Base-by-base conservation (phyloP, 2,329 filamentous ascomycete species). In the Hypoxylon sp. region DNA sequence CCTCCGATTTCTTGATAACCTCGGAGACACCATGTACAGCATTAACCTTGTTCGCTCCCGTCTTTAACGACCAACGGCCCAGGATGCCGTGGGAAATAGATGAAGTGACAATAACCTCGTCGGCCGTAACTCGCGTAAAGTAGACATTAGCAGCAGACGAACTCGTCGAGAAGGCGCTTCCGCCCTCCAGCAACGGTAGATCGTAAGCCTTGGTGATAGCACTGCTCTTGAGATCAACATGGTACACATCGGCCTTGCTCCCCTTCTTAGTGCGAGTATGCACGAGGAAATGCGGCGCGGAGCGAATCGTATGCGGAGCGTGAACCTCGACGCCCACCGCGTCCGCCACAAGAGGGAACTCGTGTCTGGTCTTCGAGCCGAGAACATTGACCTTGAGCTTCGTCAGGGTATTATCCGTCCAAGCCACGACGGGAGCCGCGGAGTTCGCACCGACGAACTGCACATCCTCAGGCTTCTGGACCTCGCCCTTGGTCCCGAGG, bases 241-340 rank as follows among this genome's bases (percentile, higher is more conserved):
- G 93, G 76, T 91, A 98, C 31, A 98, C 91, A 68, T 97, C 92
- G 2, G 92, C 95, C 83, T 92, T 93, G 76, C 94, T 92, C 17
- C 89, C 89, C 2, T 83, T 83, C 37, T 84, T 84, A 0, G 93
- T 93, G 73, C 90, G 86, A 73, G 89, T 93, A 73, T 97, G 92
- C 4, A 97, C 92, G 32, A 98, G 83, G 82, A 98, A 97, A 81
- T 97, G 93, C 39, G 93, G 85, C 50, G 89, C 85, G 3, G 92
- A 91, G 75, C 92, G 91, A 31, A 89, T 81, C 61, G 91, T 85
- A 71, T 90, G 89, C 15, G 93, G 91, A 0, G 92, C 92, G 76
- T 97, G 93, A 21, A 97, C 84, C 61, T 89, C 84, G 56, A 92
- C 83, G 2, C 80, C 78, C 15, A 82, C 78, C 3, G 86, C 83